Base-by-base conservation (phyloP, 129 eudicot species). In the Arctium lappa region DNA sequence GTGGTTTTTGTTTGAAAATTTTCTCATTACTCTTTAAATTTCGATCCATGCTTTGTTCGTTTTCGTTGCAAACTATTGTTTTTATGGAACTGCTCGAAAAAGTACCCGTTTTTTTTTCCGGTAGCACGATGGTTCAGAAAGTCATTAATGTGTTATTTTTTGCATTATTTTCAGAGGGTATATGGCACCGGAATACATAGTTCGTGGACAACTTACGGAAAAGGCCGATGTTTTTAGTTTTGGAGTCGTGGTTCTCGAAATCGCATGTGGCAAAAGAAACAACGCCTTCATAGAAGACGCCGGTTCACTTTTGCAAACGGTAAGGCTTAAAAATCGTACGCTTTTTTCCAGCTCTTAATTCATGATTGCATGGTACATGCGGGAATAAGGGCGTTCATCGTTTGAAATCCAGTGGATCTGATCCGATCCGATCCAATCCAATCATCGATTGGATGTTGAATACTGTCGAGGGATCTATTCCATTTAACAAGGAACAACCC, bases 161-260 rank as follows among this genome's bases (percentile, higher is more conserved):
- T 44, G 77, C 63, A 15, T 81, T 32, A 7, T 76, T 81, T 79
- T 37, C 63, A 92, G 97, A 85, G 97, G 97, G 11, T 92, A 92
- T 76, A 90, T 92, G 97, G 97, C 97, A 53, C 97, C 97, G 2
- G 97, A 92, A 69, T 92, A 92, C 79, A 83, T 92, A 11, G 94
- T 90, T 32, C 91, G 91, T 6, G 97, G 97, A 37, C 97, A 92
- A 79, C 90, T 90, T 1, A 92, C 97, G 3, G 97, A 92, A 84
- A 92, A 92, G 79, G 97, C 94, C 0, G 97, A 92, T 74, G 91
- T 92, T 48, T 92, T 87, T 46, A 92, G 97, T 80, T 92, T 78
- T 53, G 97, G 97, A 50, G 97, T 90, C n/a, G 84, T 90, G 76
- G 93, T 92, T 87, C 93, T 92, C 31, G 97, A 92, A 71, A 87